Evolutionary conservation across 2,329 filamentous ascomycete species (phyloP).

Genomic region (Lizonia empirigonia): DNA sequence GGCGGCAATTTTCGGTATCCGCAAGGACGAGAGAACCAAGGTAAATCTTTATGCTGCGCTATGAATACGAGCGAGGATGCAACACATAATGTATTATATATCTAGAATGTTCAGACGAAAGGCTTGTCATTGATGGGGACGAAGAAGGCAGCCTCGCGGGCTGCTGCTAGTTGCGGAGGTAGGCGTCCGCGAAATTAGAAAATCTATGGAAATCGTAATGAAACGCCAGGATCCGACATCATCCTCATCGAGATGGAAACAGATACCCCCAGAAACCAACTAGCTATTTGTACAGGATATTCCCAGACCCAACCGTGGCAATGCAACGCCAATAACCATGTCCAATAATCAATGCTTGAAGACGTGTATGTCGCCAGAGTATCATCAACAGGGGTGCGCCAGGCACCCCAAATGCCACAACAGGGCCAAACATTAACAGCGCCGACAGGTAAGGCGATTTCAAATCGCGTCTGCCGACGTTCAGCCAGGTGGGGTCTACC

Average conservation of each 20-base stretch:
- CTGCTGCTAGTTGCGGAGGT: constrained; percentile 7
- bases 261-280: constrained; percentile 13
- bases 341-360: constrained; percentile 25
- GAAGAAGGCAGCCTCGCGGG: constrained; percentile 1
- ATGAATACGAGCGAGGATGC: too few relatives aligned
- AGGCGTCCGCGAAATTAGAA: constrained; percentile 8
- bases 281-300: constrained; percentile 47
- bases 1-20: constrained; percentile 12
- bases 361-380: constrained; percentile 11
- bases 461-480: constrained; percentile 7
- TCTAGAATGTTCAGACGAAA: too few relatives aligned
- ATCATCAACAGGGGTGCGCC: constrained; percentile 23
- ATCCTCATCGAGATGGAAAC: constrained; percentile 10
- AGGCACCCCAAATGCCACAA: constrained; percentile 20
- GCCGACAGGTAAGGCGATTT: background rate
- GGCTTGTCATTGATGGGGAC: background rate
- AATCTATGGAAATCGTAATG: constrained; percentile 4
- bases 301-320: constrained; percentile 28
- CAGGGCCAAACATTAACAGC: constrained; percentile 7
- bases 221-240: constrained; percentile 17
- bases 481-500: constrained; percentile 12
- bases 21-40: background rate
- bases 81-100: too few relatives aligned
- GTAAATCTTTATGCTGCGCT: background rate
- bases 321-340: constrained; percentile 27